phyloP scores from a whole-genome alignment of 768 basidiomycete genomes.

The Trametes elegans region DNA sequence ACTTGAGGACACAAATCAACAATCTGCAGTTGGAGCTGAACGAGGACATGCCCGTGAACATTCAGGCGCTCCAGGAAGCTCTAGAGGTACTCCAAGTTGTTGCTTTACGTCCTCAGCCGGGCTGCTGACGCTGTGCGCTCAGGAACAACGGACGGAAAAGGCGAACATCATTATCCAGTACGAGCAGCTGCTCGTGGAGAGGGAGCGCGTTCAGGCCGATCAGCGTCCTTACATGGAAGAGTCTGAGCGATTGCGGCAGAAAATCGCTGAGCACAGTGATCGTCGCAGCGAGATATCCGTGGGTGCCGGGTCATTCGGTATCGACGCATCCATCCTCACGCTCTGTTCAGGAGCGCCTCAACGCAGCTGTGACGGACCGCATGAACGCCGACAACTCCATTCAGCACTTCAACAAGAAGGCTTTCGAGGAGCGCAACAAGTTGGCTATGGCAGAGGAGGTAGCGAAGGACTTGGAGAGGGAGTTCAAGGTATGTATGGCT shows the following conservation, averaged over 20 bases:
- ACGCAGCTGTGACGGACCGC: constrained; percentile 47
- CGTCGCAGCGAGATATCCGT: constrained; percentile 44
- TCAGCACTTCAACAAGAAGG: constrained; percentile 50
- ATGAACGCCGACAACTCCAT: constrained; percentile 48
- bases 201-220: constrained; percentile 44
- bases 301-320: constrained; percentile 24
- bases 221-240: constrained; percentile 44
- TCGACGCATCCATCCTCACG: constrained; percentile 1
- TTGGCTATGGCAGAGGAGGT: constrained; percentile 45
- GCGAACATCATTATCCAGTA: constrained; percentile 47
- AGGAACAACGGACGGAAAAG: constrained; percentile 61
- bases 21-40: constrained; percentile 59
- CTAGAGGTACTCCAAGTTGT: constrained; percentile 41
- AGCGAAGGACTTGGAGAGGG: constrained; percentile 52
- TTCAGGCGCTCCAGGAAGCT: constrained; percentile 54
- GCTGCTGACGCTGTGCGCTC: too few species aligned
- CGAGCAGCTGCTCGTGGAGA: constrained; percentile 42
- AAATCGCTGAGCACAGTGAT: constrained; percentile 52
- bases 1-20: constrained; percentile 34
- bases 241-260: constrained; percentile 43
- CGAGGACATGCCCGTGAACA: constrained; percentile 64
- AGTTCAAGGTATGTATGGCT: constrained; percentile 52
- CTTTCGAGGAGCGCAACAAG: constrained; percentile 46
- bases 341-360: constrained; percentile 44
- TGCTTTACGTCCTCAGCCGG: background rate